A percentile compares a stretch with the other conserved stretches of the same genome.
Evolutionary conservation across 495 filamentous ascomycete genomes (phyloP).

Genomic region (Penicillium atrosanguineum): DNA sequence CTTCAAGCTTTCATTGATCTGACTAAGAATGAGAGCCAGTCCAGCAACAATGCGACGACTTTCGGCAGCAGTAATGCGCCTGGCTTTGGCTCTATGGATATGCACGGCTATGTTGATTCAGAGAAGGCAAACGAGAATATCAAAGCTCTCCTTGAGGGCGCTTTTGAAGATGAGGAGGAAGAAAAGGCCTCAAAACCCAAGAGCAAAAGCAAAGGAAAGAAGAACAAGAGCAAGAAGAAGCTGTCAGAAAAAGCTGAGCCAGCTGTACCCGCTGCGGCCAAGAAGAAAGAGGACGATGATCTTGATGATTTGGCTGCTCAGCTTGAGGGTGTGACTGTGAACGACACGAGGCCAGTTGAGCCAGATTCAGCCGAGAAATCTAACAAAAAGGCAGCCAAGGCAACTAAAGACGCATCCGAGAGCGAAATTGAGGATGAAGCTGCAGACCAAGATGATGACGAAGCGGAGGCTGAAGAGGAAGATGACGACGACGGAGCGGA

Average conservation of each 20-base stretch:
- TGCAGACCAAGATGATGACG: constrained; percentile 53
- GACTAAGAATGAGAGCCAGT: constrained; percentile 30
- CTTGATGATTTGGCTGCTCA: constrained; percentile 56
- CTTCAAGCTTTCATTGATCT: constrained; percentile 46
- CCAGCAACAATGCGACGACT: not conserved
- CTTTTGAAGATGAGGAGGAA: constrained; percentile 80
- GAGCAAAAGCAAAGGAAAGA: constrained; percentile 48
- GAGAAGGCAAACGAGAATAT: constrained; percentile 78
- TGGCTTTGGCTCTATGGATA: constrained; percentile 49
- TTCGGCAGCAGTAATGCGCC: constrained; percentile 13
- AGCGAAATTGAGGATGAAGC: constrained; percentile 25
- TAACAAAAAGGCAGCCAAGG: constrained; percentile 31
- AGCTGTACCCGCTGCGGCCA: constrained; percentile 31
- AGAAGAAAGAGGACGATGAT: constrained; percentile 29
- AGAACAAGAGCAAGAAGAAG: constrained; percentile 48
- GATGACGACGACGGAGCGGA: constrained; percentile 44
- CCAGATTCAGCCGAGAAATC: constrained; percentile 2
- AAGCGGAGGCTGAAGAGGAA: constrained; percentile 40
- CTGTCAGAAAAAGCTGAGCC: constrained; percentile 32
- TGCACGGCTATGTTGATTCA: constrained; percentile 70
- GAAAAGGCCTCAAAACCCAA: constrained; percentile 55
- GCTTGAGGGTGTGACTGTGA: constrained; percentile 57
- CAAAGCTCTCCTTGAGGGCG: constrained; percentile 83
- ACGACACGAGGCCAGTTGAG: constrained; percentile 27
- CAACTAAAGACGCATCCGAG: constrained; percentile 15